Conservation (phyloP, 2,329 filamentous ascomycete genomes). For the Arachnomyces sp. region DNA sequence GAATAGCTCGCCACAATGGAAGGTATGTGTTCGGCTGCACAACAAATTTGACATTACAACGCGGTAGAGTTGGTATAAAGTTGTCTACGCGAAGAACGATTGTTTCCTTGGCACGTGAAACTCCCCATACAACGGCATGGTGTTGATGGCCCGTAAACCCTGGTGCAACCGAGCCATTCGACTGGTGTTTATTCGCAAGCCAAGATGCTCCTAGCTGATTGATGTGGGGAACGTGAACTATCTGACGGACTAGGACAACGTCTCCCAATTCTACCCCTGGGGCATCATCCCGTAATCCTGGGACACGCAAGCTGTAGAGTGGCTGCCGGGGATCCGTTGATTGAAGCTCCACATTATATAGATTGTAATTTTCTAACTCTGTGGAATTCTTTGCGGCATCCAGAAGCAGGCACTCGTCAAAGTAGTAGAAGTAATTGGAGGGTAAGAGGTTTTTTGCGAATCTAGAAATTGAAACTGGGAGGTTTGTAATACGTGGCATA, state of each 20-base stretch:
- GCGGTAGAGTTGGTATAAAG: conserved; percentile 6
- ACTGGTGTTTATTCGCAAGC: conserved; percentile 12
- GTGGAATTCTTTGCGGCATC: conserved; percentile 15
- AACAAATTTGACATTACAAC: conserved; percentile 18
- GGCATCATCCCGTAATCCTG: conserved; percentile 18
- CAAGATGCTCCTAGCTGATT: conserved; percentile 12
- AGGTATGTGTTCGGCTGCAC: conserved; percentile 12
- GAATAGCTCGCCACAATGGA: conserved; percentile 16
- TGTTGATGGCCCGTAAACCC: conserved; percentile 20
- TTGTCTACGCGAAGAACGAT: conserved; percentile 16
- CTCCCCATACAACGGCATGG: conserved; percentile 17
- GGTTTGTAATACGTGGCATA: conserved; percentile 8
- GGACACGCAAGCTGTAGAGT: conserved; percentile 18
- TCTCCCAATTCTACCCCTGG: conserved; percentile 19
- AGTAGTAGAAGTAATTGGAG: conserved; percentile 16
- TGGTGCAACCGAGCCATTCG: conserved; percentile 14
- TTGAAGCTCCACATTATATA: conserved; percentile 15
- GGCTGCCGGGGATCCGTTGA: conserved; percentile 6
- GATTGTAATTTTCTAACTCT: conserved; percentile 11
- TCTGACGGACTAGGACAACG: conserved; percentile 17
- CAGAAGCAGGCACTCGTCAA: conserved; percentile 17
- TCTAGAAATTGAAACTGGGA: conserved; percentile 7
- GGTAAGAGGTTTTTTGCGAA: conserved; percentile 7
- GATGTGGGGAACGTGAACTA: conserved; percentile 15
- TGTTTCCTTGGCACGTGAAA: conserved; percentile 14